Conservation (phyloP, 2,329 filamentous ascomycete genomes). For the Aspergillus aculeatus region DNA sequence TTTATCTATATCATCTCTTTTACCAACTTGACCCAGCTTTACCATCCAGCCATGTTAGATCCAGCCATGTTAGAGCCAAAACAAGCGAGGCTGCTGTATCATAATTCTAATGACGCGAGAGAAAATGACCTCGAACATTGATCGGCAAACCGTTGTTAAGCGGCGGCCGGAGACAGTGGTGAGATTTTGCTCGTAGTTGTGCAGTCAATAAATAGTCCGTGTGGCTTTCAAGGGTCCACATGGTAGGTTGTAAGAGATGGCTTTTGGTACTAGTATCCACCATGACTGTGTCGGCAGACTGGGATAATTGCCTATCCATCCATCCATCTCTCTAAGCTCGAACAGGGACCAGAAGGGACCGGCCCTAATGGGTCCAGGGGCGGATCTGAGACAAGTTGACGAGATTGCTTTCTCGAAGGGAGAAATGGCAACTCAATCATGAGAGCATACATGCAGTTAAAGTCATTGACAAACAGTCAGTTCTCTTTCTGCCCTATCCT, state of each 20-base stretch:
- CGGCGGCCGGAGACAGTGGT: background rate
- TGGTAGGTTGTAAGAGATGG: background rate
- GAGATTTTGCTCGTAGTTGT: too few relatives aligned
- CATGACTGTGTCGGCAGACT: background rate
- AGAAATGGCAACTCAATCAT: background rate
- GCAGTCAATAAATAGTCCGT: background rate
- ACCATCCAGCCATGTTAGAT: constrained; percentile 13
- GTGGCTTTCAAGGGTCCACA: background rate
- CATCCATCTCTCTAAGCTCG: background rate
- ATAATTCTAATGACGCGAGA: constrained; percentile 22
- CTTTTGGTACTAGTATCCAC: background rate
- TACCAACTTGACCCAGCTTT: constrained; percentile 1
- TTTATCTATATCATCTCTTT: constrained; percentile 11
- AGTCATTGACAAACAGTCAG: background rate
- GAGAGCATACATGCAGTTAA: background rate
- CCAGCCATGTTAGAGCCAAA: constrained; percentile 18
- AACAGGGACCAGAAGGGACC: background rate
- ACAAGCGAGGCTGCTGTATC: constrained; percentile 25
- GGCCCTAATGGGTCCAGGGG: background rate
- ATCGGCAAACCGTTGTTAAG: background rate
- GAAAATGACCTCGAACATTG: constrained; percentile 13
- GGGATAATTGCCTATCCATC: background rate
- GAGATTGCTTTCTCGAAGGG: background rate
- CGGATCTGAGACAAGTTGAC: background rate
- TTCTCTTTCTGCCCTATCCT: background rate